phyloP scores from a whole-genome alignment of 106 monocot species.

The Cymbidium sinense region DNA sequence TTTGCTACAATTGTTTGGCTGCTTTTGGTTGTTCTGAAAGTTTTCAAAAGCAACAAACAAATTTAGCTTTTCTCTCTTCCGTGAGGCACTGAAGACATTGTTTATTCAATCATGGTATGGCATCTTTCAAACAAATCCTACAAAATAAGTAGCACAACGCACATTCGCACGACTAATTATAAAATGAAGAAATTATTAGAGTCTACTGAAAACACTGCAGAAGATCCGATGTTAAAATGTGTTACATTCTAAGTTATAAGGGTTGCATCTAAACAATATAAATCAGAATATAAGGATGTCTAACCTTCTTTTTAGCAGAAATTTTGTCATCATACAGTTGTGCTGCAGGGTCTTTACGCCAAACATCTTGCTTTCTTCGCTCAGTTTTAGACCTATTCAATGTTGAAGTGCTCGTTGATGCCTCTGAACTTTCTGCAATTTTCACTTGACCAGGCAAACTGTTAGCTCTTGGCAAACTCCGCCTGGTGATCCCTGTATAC shows the following conservation, averaged over 20 bases:
- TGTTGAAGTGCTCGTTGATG: conserved; percentile 15
- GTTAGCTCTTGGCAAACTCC: conserved; percentile 32
- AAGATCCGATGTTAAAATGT: background rate
- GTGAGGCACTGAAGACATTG: background rate
- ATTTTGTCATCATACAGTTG: conserved; percentile 47
- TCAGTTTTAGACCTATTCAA: conserved; percentile 46
- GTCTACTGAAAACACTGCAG: background rate
- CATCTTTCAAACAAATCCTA: background rate
- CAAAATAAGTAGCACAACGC: background rate
- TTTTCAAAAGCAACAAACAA: background rate
- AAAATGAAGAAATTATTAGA: background rate
- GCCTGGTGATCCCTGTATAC: conserved; percentile 17
- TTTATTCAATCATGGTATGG: background rate
- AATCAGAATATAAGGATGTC: background rate
- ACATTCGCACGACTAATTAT: background rate
- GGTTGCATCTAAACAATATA: background rate
- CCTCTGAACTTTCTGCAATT: conserved; percentile 13
- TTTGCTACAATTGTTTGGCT: background rate
- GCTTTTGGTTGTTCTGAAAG: background rate
- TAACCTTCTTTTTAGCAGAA: conserved; percentile 43
- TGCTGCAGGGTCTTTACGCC: conserved; percentile 19
- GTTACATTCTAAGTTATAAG: background rate
- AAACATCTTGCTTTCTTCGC: conserved; percentile 17
- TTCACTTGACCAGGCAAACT: conserved; percentile 29
- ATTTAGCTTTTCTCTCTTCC: background rate